Conservation (phyloP, 2,329 filamentous ascomycete species). For the Mollisia scopiformis region DNA sequence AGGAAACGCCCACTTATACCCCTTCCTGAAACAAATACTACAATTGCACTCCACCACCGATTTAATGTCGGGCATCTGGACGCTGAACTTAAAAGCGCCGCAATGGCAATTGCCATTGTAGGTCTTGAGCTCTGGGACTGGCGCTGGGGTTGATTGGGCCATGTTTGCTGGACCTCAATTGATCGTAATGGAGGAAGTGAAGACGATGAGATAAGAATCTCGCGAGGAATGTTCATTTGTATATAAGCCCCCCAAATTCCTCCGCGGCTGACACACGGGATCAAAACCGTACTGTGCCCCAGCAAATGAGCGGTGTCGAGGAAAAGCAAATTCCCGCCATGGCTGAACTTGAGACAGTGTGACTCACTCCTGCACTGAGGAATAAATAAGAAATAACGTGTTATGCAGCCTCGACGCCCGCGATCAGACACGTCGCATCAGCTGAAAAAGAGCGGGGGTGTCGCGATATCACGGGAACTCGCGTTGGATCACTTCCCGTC, state of each 20-base stretch:
- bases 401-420: too few species aligned
- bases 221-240: too few species aligned
- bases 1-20: constrained; percentile 44
- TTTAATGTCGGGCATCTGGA: constrained; percentile 59
- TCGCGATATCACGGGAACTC: background rate
- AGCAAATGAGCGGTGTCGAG: background rate
- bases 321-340: background rate
- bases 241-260: too few species aligned
- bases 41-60: constrained; percentile 64
- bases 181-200: background rate
- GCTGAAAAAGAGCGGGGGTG: background rate
- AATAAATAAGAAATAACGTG: too few species aligned
- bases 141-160: background rate
- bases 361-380: background rate
- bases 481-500: background rate
- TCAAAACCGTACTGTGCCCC: background rate
- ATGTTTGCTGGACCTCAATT: background rate
- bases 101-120: constrained; percentile 63
- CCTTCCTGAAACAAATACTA: constrained; percentile 62
- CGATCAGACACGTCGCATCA: background rate
- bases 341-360: background rate
- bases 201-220: too few species aligned
- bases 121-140: constrained; percentile 12
- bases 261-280: background rate
- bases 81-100: constrained; percentile 54